Evolutionary conservation across 371 early-diverging fungal species (phyloP), one percentile per base, ranked within the genome.

Genomic region (Mortierella sp.): DNA sequence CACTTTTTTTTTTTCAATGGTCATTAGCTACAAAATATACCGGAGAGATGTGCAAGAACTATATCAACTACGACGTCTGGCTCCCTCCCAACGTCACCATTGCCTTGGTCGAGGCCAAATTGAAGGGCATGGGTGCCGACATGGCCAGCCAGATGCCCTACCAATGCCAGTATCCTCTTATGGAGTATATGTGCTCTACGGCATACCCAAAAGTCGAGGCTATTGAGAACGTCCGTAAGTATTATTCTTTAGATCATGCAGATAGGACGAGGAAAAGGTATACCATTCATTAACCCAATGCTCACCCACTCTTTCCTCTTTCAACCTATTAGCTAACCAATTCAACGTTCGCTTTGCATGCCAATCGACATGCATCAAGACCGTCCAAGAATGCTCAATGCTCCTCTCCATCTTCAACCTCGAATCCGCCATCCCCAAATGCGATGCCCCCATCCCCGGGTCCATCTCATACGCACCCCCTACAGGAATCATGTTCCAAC

Each of bases 351-450:
- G 74, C 45, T 89, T 89, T 74, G 90, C 91, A 2, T 93, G 94
- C 76, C 70, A 79, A 42, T 90, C 91, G 13, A 88, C 91, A 24
- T 93, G 94, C 73, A 73, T 90, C 21, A 80, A 77, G 19, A 89
- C 85, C 0, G 54, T 76, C 3, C 34, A 80, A 8, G 57, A 78
- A 24, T 93, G 94, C 79, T 38, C 79, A 8, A 28, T 75, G 31
- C 58, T 84, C 44, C 65, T 84, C 63, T 68, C 68, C 0, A 28
- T 76, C 70, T 78, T 79, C 10, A n/a, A 74, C n/a, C 71, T 60
- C 52, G 75, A 82, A 2, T 28, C n/a, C 13, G n/a, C 83, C 13
- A 70, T 92, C 9, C 92, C 93, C 50, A 77, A 93, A 57, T 93
- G 93, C 72, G 84, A 79, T 31, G 80, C 80, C 31, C 77, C 79